Evolutionary conservation across 1,139 yeast genomes (phyloP), one percentile per base, ranked within the genome.

Genomic region (Yamadazyma diospyri): DNA sequence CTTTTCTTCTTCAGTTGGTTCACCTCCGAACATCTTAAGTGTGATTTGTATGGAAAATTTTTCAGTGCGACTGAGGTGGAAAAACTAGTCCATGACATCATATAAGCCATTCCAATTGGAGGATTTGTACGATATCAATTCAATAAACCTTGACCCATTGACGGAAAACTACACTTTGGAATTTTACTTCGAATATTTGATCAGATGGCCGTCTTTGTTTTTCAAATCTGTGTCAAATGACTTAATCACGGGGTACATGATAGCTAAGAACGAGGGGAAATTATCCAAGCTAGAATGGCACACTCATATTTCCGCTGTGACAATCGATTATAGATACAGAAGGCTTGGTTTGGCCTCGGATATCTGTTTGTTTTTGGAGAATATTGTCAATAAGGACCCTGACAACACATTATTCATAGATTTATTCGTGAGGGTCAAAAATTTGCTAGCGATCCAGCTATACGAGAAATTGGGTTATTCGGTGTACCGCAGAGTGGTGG

Each of bases 241-340:
- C n/a, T 63, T 61, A 29, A 66, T 75, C 14, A 76, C 81, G 29
- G 94, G 92, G 0, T 83, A 83, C 50, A 81, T 94, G 94, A 80
- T 94, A 77, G 98, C 94, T n/a, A 94, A 94, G 57, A 81, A 95
- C 3, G 98, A 94, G 57, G 98, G 98, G 1, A 50, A 60, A 35
- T 42, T 67, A 25, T 62, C 66, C 15, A 76, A 72, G 12, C 76
- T 72, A 35, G 94, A 88, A 44, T 92, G 97, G 95, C 99, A 94
- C 52, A 78, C 95, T 1, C 99, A 94, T 57, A 88, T 94, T 37
- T 88, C 97, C 0, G 98, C 98, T 0, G 96, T 94, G 3, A 88
- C 98, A 0, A 83, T 94, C 1, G 83, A 83, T 40, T 81, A 85
- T 16, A 80, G 78, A 34, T 89, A 83, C 51, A 66, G 99, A 38